Base-by-base conservation (phyloP, 371 early-diverging fungal species). In the Quaeritorhiza haematococci region DNA sequence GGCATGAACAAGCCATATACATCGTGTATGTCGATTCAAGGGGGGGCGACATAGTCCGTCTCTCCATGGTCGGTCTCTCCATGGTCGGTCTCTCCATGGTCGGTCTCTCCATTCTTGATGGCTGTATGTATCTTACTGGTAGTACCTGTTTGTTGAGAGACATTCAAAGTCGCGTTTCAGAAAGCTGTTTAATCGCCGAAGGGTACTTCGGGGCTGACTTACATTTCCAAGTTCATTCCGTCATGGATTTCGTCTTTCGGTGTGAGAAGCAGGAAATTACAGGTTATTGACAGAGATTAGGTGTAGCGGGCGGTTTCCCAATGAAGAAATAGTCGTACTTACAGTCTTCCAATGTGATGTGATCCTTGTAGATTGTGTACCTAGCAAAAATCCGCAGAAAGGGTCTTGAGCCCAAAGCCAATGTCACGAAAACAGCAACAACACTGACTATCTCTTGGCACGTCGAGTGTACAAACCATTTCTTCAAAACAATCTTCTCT, bases 271-370 rank as follows among this genome's bases (percentile, higher is more conserved):
- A 46, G 27, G 32, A 6, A 46, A 24, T n/a, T 53, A 46, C 46
- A 48, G 33, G 28, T 33, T 13, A 3, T 38, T 23, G 17, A 47
- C 41, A 23, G 29, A 19, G 23, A 15, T 43, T 35, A n/a, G n/a
- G n/a, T n/a, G n/a, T n/a, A n/a, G n/a, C n/a, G n/a, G n/a, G n/a
- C n/a, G n/a, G n/a, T n/a, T n/a, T n/a, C 0, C 33, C 23, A 30
- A 23, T 19, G 15, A 49, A 38, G 13, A 38, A 38, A 38, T 5
- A 38, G 10, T 19, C 13, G 21, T 24, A 67, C 66, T 75, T 78
- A 85, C 85, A 96, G 64, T 94, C 94, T 21, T 87, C 89, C 63
- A 96, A 71, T 0, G 93, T 91, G 59, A 94, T 92, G 61, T 94
- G 93, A 65, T 96, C 94, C 74, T 93, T 93, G 74, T 71, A 92